These are phyloP conservation scores for Cercophora sp. DNA, from an alignment of 495 filamentous ascomycete genomes.

Conservation along the genomic window DNA sequence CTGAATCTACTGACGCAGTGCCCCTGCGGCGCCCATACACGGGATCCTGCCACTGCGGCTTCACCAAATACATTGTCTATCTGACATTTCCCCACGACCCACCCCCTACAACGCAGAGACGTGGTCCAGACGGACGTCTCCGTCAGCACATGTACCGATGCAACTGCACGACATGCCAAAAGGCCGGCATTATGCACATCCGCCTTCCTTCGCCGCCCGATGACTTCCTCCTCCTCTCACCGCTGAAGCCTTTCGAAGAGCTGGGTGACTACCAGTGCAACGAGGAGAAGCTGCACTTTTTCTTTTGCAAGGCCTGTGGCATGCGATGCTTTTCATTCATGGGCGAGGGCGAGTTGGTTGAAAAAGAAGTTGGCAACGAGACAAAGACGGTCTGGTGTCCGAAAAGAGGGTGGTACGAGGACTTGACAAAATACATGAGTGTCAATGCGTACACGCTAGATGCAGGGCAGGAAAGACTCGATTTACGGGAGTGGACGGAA, in stretches of 20 bases:
- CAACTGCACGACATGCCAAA: constrained; percentile 35
- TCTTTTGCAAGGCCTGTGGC: constrained; percentile 30
- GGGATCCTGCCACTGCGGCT: constrained; percentile 36
- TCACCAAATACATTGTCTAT: constrained; percentile 25
- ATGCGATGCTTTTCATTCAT: constrained; percentile 32
- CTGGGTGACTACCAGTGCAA: constrained; percentile 28
- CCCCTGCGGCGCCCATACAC: constrained; percentile 27
- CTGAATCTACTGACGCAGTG: too few relatives aligned
- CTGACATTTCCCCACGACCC: constrained; percentile 26
- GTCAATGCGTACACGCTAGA: constrained; percentile 28
- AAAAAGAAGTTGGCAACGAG: constrained; percentile 15
- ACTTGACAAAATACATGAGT: constrained; percentile 16
- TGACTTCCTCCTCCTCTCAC: constrained; percentile 31
- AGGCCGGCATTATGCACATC: constrained; percentile 30
- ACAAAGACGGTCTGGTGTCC: constrained; percentile 24
- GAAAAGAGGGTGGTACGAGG: constrained; percentile 18
- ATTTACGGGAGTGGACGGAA: constrained; percentile 24
- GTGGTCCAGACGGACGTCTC: neutral
- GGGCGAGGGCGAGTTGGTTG: constrained; percentile 23
- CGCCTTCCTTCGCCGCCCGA: constrained; percentile 21
- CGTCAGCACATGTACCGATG: constrained; percentile 25
- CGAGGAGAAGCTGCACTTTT: constrained; percentile 21
- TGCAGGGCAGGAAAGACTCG: constrained; percentile 20
- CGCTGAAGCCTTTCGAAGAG: constrained; percentile 19
- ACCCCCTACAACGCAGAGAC: neutral